Percentiles rank a stretch among this genome's conserved stretches.
Evolutionary conservation across 2,329 filamentous ascomycete species (phyloP).

Genomic region (Cryphonectria parasitica): DNA sequence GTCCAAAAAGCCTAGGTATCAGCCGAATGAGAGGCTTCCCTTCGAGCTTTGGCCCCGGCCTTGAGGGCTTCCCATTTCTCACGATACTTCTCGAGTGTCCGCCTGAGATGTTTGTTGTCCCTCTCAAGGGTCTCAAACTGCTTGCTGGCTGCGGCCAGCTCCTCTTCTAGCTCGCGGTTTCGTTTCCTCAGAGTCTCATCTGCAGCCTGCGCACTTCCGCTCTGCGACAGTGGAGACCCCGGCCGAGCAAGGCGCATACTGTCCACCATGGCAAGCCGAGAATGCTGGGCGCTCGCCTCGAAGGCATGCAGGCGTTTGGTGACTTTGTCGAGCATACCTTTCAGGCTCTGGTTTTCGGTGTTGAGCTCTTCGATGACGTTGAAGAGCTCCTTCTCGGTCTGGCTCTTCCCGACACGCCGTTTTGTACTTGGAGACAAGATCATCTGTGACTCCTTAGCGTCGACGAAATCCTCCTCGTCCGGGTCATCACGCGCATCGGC

Average conservation of each 20-base stretch:
- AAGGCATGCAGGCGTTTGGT: slow-evolving; percentile 89
- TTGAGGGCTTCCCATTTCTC: slow-evolving; percentile 66
- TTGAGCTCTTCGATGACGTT: slow-evolving; percentile 87
- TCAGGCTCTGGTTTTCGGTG: slow-evolving; percentile 85
- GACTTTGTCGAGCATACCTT: slow-evolving; percentile 82
- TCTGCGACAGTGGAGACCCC: slow-evolving; percentile 52
- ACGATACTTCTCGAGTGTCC: slow-evolving; percentile 61
- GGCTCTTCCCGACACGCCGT: slow-evolving; percentile 46
- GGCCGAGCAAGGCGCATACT: slow-evolving; percentile 70
- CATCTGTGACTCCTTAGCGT: slow-evolving; percentile 72
- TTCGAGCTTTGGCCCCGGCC: slow-evolving; percentile 62
- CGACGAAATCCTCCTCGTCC: slow-evolving; percentile 85
- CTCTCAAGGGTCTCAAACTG: slow-evolving; percentile 70
- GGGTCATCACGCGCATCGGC: slow-evolving; percentile 57
- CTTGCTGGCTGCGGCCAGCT: slow-evolving; percentile 59
- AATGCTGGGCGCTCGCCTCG: slow-evolving; percentile 88
- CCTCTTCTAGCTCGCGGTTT: slow-evolving; percentile 69
- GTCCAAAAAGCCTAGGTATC: slow-evolving; percentile 16
- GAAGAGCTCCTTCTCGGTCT: slow-evolving; percentile 49
- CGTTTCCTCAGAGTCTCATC: slow-evolving; percentile 53
- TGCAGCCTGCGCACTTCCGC: slow-evolving; percentile 40
- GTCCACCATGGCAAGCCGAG: slow-evolving; percentile 82
- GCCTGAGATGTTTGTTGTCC: slow-evolving; percentile 59
- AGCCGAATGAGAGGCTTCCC: slow-evolving; percentile 40
- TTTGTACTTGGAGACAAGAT: slow-evolving; percentile 47